These are phyloP conservation scores for Mucor mucedo DNA, from an alignment of 371 early-diverging fungal species.

Conservation along the genomic window DNA sequence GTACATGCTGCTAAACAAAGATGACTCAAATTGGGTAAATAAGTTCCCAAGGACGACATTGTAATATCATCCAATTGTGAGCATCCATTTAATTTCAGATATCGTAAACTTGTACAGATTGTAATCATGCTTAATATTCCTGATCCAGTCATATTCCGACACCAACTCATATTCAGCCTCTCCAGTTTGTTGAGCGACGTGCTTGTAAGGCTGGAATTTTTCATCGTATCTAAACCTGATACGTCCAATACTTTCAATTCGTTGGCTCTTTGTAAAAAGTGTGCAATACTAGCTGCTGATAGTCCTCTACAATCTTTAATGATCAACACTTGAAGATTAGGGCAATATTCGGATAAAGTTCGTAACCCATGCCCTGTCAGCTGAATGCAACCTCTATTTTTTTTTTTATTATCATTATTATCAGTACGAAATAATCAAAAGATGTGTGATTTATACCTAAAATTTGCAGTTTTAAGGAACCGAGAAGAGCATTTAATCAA, in stretches of 20 bases:
- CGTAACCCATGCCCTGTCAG: constrained; percentile 56
- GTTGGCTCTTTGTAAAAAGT: constrained; percentile 31
- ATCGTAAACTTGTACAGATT: constrained; percentile 37
- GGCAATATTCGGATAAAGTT: constrained; percentile 55
- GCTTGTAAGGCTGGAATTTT: constrained; percentile 47
- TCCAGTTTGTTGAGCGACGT: constrained; percentile 41
- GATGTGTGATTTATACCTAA: constrained; percentile 45
- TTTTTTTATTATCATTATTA: neutral
- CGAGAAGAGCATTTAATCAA: constrained; percentile 52
- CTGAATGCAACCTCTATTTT: constrained; percentile 60
- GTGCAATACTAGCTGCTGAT: constrained; percentile 53
- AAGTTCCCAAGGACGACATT: constrained; percentile 42
- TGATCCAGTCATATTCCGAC: constrained; percentile 55
- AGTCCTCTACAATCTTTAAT: constrained; percentile 56
- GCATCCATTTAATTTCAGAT: constrained; percentile 59
- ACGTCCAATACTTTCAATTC: constrained; percentile 50
- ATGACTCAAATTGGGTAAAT: constrained; percentile 46
- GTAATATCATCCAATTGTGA: constrained; percentile 49
- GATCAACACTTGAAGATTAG: constrained; percentile 54
- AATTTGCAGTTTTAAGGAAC: constrained; percentile 59
- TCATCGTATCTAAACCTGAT: constrained; percentile 53
- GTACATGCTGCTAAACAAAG: constrained; percentile 56
- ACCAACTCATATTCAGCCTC: constrained; percentile 59
- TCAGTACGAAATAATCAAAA: constrained; percentile 5
- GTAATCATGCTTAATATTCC: constrained; percentile 41